Conservation (phyloP, 208 protist species). For the Leishmania braziliensis region DNA sequence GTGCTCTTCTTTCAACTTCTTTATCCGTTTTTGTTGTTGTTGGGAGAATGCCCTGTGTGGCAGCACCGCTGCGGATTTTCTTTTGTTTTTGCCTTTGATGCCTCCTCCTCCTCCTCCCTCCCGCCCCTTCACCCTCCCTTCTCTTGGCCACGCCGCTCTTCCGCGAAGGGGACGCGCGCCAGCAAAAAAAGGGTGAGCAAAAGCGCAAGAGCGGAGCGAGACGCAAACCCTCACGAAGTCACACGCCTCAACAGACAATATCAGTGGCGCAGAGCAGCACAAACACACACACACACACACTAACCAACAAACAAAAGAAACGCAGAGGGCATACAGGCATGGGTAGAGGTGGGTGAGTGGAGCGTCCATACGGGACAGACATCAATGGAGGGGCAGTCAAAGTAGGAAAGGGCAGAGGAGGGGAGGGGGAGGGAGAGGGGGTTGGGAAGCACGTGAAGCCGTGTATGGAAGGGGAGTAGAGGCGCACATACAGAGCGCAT, state of each 20-base stretch:
- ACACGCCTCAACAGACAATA: not conserved
- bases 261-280: not conserved
- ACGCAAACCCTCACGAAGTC: not conserved
- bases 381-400: not conserved
- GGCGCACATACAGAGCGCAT: not conserved
- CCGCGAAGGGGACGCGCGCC: not conserved
- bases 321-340: not conserved
- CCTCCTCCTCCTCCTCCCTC: not conserved
- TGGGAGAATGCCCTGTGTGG: not conserved
- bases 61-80: too few relatives aligned
- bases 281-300: not conserved
- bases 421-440: not conserved
- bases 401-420: not conserved
- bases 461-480: not conserved
- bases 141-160: not conserved
- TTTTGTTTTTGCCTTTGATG: too few relatives aligned
- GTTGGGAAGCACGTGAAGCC: not conserved
- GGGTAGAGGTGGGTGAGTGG: not conserved
- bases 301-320: not conserved
- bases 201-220: not conserved
- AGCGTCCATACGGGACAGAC: not conserved
- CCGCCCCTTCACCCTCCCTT: not conserved
- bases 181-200: not conserved
- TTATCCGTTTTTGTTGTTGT: not conserved
- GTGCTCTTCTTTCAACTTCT: not conserved